A percentile compares a stretch with the other conserved stretches of the same genome.
phyloP scores from a whole-genome alignment of 106 monocot species.

The Dendrobium officinale region DNA sequence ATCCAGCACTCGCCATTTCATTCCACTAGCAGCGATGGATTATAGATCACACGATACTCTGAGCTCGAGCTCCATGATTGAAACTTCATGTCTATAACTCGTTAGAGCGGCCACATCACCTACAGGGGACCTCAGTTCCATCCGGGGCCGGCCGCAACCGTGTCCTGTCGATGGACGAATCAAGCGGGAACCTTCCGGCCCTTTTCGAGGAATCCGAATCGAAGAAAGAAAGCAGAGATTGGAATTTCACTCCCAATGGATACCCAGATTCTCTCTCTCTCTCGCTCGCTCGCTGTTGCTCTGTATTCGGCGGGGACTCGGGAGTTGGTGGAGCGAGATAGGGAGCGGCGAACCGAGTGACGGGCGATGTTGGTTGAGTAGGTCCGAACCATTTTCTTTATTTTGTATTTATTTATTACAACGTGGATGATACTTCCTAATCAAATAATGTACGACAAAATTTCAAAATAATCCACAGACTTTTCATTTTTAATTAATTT shows the following conservation, averaged over 20 bases:
- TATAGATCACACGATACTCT: neutral
- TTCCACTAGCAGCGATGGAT: neutral
- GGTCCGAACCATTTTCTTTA: neutral
- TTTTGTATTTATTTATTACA: no score
- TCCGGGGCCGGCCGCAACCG: neutral
- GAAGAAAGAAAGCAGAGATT: neutral
- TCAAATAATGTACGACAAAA: no score
- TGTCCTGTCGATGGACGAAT: neutral
- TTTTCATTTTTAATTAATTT: no score
- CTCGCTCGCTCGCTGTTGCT: neutral
- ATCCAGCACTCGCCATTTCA: slow-evolving; percentile 27
- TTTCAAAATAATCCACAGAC: no score
- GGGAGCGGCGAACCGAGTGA: neutral
- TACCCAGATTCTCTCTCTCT: neutral
- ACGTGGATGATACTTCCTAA: no score
- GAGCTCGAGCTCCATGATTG: neutral
- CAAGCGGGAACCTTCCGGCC: neutral
- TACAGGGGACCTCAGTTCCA: neutral
- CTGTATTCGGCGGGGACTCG: neutral
- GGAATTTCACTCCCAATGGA: neutral
- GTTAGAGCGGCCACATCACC: neutral
- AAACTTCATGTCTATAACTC: neutral
- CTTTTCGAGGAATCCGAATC: neutral
- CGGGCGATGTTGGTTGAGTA: neutral
- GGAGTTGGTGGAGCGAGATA: neutral